Base-by-base conservation (phyloP, 768 basidiomycete species). In the Calocybe gangraenosa region DNA sequence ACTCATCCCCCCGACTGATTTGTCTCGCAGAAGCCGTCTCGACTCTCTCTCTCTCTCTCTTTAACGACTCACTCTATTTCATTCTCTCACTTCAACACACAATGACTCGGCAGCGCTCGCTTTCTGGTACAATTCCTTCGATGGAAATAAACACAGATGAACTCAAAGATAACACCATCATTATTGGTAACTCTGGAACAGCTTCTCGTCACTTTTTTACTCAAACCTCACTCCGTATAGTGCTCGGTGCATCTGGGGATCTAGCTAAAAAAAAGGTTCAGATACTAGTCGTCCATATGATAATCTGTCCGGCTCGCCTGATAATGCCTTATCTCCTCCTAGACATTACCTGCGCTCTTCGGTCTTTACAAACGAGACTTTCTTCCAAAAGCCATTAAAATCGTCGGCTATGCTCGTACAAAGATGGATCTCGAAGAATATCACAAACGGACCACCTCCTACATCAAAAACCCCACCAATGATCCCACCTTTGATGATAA, bases 341-440 rank as follows among this genome's bases (percentile, higher is more conserved):
- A 96, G 94, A 98, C 95, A 3, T 87, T 92, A 66, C 95, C 95
- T 9, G 95, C 95, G 20, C 75, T 99, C 44, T 97, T 96, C 64
- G 85, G 83, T 44, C 82, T 99, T 55, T 96, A 79, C 73, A 75
- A 75, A 52, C 79, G 82, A 50, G 81, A 76, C 36, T 84, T 83
- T 69, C 81, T 99, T 23, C 94, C 95, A 20, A 74, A 75, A 43
- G 87, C 79, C 64, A 76, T 86, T 54, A 85, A 86, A 68, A 93
- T 99, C 65, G 84, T 99, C 46, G 95, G 95, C 18, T 99, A 98
- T 64, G 95, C 95, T 19, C 82, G 95, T 53, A 93, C 95, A 19
- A 95, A 93, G 72, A 95, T 95, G 92, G 82, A 86, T 63, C 61
- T 71, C 19, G 74, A 73, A 30, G 94, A 95, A 53, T 97, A 87